Conservation (phyloP, 2,329 filamentous ascomycete species). For the Domatiomyces globalis region DNA sequence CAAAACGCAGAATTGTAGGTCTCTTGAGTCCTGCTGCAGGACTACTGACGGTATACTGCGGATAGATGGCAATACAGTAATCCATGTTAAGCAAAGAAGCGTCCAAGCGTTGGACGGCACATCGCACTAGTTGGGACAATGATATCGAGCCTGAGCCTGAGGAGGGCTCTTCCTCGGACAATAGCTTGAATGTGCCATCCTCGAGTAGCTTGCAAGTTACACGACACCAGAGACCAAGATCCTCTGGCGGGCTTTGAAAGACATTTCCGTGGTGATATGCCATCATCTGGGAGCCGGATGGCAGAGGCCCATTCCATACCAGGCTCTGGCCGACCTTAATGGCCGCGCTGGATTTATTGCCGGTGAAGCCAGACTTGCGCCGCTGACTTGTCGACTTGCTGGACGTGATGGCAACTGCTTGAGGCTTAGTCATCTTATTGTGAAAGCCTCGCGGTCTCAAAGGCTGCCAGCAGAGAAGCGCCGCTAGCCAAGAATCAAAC, state of each 20-base stretch:
- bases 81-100: constrained; percentile 83
- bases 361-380: constrained; percentile 32
- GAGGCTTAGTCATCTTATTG: constrained; percentile 37
- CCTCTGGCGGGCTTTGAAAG: constrained; percentile 1
- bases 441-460: constrained; percentile 36
- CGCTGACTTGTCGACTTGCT: constrained; percentile 30
- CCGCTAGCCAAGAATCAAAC: constrained; percentile 39
- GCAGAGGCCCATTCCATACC: constrained; percentile 65
- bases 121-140: constrained; percentile 74
- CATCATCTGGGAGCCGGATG: constrained; percentile 14
- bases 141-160: constrained; percentile 70
- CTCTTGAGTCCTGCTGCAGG: constrained; percentile 61
- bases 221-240: constrained; percentile 50
- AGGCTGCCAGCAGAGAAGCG: constrained; percentile 38
- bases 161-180: constrained; percentile 69
- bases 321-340: constrained; percentile 91
- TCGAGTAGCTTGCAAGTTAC: constrained; percentile 91
- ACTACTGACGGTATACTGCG: constrained; percentile 68
- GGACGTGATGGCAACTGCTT: constrained; percentile 31
- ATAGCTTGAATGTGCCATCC: constrained; percentile 83
- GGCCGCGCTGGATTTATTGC: constrained; percentile 59
- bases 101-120: constrained; percentile 80
- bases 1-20: constrained; percentile 79
- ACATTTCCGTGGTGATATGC: background rate
- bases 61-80: constrained; percentile 89